Conservation (phyloP, 2,329 filamentous ascomycete species). For the Colletotrichum sp. region DNA sequence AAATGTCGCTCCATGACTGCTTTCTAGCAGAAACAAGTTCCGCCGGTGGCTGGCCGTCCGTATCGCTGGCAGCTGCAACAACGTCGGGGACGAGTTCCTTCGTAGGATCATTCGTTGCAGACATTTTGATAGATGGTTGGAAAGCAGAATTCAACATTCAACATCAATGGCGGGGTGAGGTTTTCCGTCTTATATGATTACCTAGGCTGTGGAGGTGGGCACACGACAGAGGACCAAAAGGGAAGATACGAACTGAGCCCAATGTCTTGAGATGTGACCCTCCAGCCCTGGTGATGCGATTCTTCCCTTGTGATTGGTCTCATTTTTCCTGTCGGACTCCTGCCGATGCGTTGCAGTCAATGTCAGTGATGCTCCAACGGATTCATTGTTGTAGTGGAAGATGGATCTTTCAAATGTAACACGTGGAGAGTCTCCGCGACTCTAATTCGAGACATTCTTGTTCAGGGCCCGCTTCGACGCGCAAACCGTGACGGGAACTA, state of each 20-base stretch:
- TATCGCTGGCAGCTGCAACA: neutral
- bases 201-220: neutral
- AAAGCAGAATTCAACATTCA: neutral
- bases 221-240: neutral
- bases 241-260: neutral
- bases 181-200: neutral
- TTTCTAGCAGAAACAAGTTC: conserved; percentile 1
- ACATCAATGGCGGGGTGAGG: neutral
- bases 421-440: neutral
- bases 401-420: neutral
- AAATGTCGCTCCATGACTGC: conserved; percentile 28
- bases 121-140: neutral
- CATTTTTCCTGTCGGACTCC: neutral
- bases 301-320: neutral
- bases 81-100: neutral
- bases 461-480: neutral
- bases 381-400: neutral
- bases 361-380: neutral
- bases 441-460: neutral
- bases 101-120: neutral
- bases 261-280: neutral
- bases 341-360: neutral
- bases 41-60: neutral
- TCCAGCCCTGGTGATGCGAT: neutral
- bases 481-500: neutral